Evolutionary conservation across 768 basidiomycete species (phyloP), one percentile per base, ranked within the genome.

Genomic region (Baorangia bicolor): DNA sequence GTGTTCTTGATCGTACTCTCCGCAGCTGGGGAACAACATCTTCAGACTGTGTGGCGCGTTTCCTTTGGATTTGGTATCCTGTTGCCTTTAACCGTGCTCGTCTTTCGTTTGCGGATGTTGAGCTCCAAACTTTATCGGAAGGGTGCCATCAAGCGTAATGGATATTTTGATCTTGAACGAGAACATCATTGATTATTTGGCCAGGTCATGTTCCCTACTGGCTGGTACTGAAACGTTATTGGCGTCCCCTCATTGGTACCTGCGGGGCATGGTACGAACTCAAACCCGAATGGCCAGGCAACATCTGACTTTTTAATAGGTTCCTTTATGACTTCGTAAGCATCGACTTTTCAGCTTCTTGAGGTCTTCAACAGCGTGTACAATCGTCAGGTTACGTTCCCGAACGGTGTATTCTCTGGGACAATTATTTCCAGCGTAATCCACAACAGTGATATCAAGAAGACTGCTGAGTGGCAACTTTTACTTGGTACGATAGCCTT

Each of bases 51-150:
- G 50, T 87, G 86, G 87, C 80, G 85, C 44, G 82, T 83, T 28
- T 83, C 79, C 70, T 86, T 86, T 63, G 85, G 82, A 9, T 72
- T 87, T 55, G 86, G 87, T 25, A 80, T 86, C 25, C 46, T 82
- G 28, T 71, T 87, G 12, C 86, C 88, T 18, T 65, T 89, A 47
- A 79, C 80, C 3, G 88, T 92, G 25, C 82, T 92, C 67, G 76
- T 82, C 67, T 88, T 87, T 73, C 86, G 89, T 51, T 68, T 88
- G 62, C 77, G 83, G 49, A 91, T 90, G 88, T 67, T 89, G 60
- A 87, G 81, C 61, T 81, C 86, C 14, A 77, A 75, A 58, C 76
- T 90, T 49, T 88, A 84, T 65, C 76, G 79, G 40, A 77, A 82
- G 54, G 78, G 81, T 27, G 87, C 88, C 8, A 87, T 89, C 57